phyloP scores from a whole-genome alignment of 345 rosid species.

The Hibiscus mutabilis region DNA sequence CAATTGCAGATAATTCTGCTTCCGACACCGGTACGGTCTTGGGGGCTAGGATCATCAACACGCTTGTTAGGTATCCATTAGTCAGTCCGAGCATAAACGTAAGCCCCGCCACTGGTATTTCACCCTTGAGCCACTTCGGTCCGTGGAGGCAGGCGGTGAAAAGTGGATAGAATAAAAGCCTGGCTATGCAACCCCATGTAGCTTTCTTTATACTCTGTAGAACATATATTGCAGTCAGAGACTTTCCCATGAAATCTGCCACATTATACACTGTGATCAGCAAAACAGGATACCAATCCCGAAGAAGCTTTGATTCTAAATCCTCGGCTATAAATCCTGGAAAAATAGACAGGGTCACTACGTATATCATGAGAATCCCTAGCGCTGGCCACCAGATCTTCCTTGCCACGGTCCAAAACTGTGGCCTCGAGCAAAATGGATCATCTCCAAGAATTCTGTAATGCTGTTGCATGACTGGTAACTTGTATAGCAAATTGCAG shows the following conservation, averaged over 20 bases:
- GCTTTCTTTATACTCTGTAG: constrained; percentile 46
- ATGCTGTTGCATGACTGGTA: constrained; percentile 66
- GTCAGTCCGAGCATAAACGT: constrained; percentile 74
- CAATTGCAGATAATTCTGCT: constrained; percentile 73
- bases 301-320: constrained; percentile 44
- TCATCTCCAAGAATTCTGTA: constrained; percentile 22
- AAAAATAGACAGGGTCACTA: constrained; percentile 74
- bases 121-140: constrained; percentile 74
- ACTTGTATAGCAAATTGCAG: constrained; percentile 56
- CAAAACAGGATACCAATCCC: constrained; percentile 77
- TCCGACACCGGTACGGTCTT: constrained; percentile 61
- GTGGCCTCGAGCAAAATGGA: constrained; percentile 24
- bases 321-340: constrained; percentile 78
- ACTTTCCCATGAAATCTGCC: constrained; percentile 73
- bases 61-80: constrained; percentile 84
- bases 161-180: constrained; percentile 71
- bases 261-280: constrained; percentile 68
- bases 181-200: constrained; percentile 54
- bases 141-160: constrained; percentile 69
- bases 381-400: constrained; percentile 52
- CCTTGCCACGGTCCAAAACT: constrained; percentile 34
- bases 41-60: constrained; percentile 74
- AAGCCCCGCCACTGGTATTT: constrained; percentile 50
- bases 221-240: constrained; percentile 56
- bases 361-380: constrained; percentile 53